Conservation (phyloP, 306 rosid species). For the Abrus precatorius region DNA sequence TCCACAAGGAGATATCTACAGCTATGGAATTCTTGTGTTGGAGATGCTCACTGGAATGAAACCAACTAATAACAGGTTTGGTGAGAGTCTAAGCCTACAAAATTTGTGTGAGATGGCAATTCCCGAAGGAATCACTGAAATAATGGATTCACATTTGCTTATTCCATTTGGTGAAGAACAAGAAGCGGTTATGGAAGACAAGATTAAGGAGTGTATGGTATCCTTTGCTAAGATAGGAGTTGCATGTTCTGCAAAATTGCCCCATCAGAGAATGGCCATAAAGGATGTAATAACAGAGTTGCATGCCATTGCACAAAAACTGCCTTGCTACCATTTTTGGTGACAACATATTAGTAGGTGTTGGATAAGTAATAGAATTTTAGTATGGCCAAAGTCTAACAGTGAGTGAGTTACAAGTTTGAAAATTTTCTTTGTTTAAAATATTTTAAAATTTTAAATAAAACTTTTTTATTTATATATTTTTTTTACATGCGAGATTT, state of each 20-base stretch:
- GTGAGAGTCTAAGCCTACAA: slow-evolving; percentile 14
- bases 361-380: too few species aligned
- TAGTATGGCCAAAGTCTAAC: too few species aligned
- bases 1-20: slow-evolving; percentile 51
- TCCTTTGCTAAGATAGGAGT: slow-evolving; percentile 48
- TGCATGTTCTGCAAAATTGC: slow-evolving; percentile 49
- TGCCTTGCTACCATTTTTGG: neutral
- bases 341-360: too few species aligned
- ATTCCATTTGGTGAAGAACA: neutral
- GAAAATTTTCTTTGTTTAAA: too few species aligned
- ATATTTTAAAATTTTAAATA: too few species aligned
- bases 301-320: slow-evolving; percentile 25
- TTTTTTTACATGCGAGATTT: too few species aligned
- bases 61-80: slow-evolving; percentile 48
- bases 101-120: slow-evolving; percentile 35
- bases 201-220: slow-evolving; percentile 23
- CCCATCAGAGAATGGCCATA: slow-evolving; percentile 16
- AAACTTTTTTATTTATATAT: too few species aligned
- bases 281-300: slow-evolving; percentile 43
- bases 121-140: slow-evolving; percentile 6
- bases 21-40: slow-evolving; percentile 46
- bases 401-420: too few species aligned
- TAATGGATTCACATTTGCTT: slow-evolving; percentile 38
- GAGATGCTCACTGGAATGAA: slow-evolving; percentile 47
- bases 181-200: neutral